A percentile compares a stretch with the other conserved stretches of the same genome.
Conservation (phyloP, 208 protist species). For the Trichomonas gallinae region DNA sequence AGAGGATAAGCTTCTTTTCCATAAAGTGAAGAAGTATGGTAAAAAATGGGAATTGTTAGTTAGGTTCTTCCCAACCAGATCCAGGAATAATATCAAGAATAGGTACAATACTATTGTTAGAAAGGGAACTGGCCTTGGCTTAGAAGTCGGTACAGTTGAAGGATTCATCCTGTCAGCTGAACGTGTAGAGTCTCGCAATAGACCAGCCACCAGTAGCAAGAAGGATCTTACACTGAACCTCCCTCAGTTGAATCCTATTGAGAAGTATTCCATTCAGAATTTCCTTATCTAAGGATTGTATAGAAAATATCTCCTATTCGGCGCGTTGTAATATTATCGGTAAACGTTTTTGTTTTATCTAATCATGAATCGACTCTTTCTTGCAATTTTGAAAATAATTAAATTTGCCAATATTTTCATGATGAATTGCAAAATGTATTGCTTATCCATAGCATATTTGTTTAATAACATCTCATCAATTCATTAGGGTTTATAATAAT, state of each 20-base stretch:
- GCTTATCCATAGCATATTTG: too few relatives aligned
- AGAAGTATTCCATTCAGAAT: neutral
- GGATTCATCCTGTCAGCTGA: neutral
- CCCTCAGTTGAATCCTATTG: neutral
- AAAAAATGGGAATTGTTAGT: neutral
- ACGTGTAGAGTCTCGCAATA: neutral
- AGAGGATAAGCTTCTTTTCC: neutral
- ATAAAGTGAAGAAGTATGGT: neutral
- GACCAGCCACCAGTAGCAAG: neutral
- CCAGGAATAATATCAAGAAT: neutral
- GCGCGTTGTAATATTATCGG: too few relatives aligned
- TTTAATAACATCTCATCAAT: too few relatives aligned
- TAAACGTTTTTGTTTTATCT: too few relatives aligned
- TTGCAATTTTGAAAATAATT: too few relatives aligned
- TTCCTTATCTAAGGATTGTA: neutral
- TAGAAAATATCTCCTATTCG: too few relatives aligned
- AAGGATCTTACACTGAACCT: neutral
- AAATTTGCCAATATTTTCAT: too few relatives aligned
- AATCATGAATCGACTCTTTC: too few relatives aligned
- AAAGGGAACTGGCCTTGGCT: neutral
- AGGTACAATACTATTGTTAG: neutral
- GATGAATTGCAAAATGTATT: too few relatives aligned
- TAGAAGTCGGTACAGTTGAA: neutral
- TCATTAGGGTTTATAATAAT: too few relatives aligned
- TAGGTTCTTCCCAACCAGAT: neutral